Percentiles rank a stretch among this genome's conserved stretches.
These are phyloP conservation scores for Rhizopogon vulgaris DNA, from an alignment of 768 basidiomycete genomes.

Conservation along the genomic window DNA sequence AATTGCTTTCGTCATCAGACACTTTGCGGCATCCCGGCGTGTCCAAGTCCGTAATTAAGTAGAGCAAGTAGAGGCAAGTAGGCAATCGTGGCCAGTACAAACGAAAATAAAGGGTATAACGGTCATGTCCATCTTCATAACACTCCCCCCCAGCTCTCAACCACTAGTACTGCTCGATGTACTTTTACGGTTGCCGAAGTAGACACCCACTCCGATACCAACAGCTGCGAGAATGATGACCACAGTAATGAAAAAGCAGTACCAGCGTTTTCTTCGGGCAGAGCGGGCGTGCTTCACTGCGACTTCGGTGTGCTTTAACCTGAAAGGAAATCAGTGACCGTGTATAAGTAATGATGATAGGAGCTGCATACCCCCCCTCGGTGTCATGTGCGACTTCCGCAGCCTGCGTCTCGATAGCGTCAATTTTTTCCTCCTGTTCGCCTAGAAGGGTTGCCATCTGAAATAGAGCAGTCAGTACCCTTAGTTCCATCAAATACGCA, in stretches of 20 bases:
- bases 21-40: background rate
- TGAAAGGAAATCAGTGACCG: constrained; percentile 18
- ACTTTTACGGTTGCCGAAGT: constrained; percentile 14
- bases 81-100: background rate
- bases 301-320: constrained; percentile 53
- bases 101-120: background rate
- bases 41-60: background rate
- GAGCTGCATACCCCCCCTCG: constrained; percentile 53
- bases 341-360: background rate
- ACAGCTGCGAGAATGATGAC: constrained; percentile 48
- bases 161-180: background rate
- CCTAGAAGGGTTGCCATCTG: constrained; percentile 76
- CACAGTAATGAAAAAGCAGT: constrained; percentile 67
- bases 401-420: constrained; percentile 57
- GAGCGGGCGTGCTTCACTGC: constrained; percentile 64
- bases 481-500: background rate
- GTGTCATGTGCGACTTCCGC: constrained; percentile 61
- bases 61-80: background rate
- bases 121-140: background rate
- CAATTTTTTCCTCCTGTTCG: constrained; percentile 75
- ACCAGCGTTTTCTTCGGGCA: constrained; percentile 80
- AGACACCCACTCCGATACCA: constrained; percentile 23
- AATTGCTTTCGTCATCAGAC: background rate
- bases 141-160: background rate
- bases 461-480: background rate